Evolutionary conservation across 1,284 basidiomycete genomes (phyloP), one percentile per base, ranked within the genome.

Genomic region (Trametes pubescens): DNA sequence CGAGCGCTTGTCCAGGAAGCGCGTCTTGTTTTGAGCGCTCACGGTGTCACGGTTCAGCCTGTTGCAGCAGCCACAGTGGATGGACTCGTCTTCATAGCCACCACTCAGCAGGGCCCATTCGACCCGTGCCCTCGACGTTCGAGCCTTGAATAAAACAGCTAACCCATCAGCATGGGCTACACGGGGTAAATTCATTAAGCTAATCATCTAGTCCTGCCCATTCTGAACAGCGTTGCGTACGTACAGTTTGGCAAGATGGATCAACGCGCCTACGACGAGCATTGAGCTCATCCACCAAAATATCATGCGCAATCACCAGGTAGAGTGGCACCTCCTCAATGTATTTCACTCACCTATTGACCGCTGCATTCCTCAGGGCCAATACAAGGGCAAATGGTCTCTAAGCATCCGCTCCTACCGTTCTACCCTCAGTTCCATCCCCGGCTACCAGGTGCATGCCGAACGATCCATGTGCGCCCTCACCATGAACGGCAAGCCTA

Each of bases 401-500:
- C 80, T 93, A 35, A 83, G 84, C 54, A 81, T 92, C 49, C 85
- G 86, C 64, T 90, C 90, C 3, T 93, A 88, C 73, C 86, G 91
- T 34, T 92, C 91, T 2, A 86, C 83, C 16, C 77, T 92, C 6
- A 79, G 81, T 21, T 81, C 84, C 57, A 80, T 83, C 53, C 82
- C 84, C 16, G 83, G 83, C 21, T 72, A 83, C 53, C 79, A 84
- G 48, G 70, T 84, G 35, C 78, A 79, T n/a, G 78, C 83, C 11
- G 90, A 92, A 71, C 83, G 91, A 34, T 83, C 83, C 1, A 91
- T 93, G 85, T 88, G 83, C 69, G 80, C 89, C 29, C 79, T 93
- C 24, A 90, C 90, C 6, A 90, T 92, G 88, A 85, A 87, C 64
- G 86, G 75, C 73, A 49, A 4, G 69, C 43, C 26, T 4, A 26